These are phyloP conservation scores for Solanum piurae DNA, from an alignment of 257 asterid species.

Conservation along the genomic window DNA sequence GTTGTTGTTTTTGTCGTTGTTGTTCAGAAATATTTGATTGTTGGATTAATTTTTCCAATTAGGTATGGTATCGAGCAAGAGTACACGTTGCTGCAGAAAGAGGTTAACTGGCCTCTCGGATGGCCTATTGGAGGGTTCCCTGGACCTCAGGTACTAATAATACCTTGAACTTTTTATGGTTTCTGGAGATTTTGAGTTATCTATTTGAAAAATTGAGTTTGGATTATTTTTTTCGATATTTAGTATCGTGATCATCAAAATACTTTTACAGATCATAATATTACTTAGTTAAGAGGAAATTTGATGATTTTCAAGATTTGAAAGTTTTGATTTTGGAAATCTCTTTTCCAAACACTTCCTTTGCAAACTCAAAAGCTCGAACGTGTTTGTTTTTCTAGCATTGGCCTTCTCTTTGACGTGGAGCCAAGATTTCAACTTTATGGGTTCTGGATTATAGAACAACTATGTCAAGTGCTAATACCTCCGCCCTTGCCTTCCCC, in stretches of 20 bases:
- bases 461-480: background rate
- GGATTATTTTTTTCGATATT: background rate
- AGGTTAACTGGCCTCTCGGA: slow-evolving; percentile 91
- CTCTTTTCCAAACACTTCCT: background rate
- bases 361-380: background rate
- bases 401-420: background rate
- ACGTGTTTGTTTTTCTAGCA: background rate
- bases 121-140: slow-evolving; percentile 98
- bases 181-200: background rate
- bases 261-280: background rate
- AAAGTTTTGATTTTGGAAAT: background rate
- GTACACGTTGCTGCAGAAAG: slow-evolving; percentile 68
- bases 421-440: background rate
- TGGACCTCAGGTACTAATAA: slow-evolving; percentile 75
- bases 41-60: background rate
- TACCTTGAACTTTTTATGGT: background rate
- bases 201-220: background rate
- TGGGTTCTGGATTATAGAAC: background rate
- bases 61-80: slow-evolving; percentile 97
- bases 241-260: background rate
- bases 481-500: background rate
- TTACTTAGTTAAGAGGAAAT: background rate
- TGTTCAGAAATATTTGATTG: background rate
- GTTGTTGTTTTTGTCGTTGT: background rate
- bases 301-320: background rate